Evolutionary conservation across 441 rosid species (phyloP), one percentile per base, ranked within the genome.

Genomic region (Capsella rubella): DNA sequence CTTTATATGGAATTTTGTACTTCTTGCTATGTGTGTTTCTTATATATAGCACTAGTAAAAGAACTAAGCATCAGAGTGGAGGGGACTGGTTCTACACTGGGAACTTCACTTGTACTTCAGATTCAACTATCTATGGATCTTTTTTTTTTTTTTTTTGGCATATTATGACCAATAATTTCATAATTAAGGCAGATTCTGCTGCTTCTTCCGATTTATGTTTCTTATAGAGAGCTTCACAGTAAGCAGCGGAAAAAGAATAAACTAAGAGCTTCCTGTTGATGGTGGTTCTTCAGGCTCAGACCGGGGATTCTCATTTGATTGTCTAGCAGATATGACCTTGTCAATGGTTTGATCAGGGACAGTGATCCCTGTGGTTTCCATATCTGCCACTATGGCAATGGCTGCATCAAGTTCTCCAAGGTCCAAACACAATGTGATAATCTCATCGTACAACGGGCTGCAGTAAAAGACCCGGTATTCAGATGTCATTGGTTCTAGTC

Each of bases 381-480:
- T 75, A 74, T 92, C 99, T 4, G 98, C 97, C 45, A 90, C 96
- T 67, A 92, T 89, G 8, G 95, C 96, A 57, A 95, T 73, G 46
- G 96, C 96, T 5, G 97, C 98, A 51, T 95, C 97, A 66, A 89
- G 83, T 72, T 94, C 99, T 71, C 94, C 95, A 10, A 92, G 86
- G 68, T 87, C 97, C 42, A 94, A 81, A 78, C 97, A 94, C 62
- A 90, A 31, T 14, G 88, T 77, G 78, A 92, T 86, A 76, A 92
- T 84, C 82, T 94, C 99, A n/a, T 89, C 89, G 13, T 92, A 94
- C 29, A 90, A 80, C 52, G 95, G 92, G 75, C 99, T 94, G 85
- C 80, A 83, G 64, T 3, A 63, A 4, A 47, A 51, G 45, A 56
- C 45, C 10, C 57, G 11, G 13, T 69, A 32, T 67, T 50, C 29